These are phyloP conservation scores for Arctium lappa DNA, from an alignment of 129 eudicot genomes.

Conservation along the genomic window DNA sequence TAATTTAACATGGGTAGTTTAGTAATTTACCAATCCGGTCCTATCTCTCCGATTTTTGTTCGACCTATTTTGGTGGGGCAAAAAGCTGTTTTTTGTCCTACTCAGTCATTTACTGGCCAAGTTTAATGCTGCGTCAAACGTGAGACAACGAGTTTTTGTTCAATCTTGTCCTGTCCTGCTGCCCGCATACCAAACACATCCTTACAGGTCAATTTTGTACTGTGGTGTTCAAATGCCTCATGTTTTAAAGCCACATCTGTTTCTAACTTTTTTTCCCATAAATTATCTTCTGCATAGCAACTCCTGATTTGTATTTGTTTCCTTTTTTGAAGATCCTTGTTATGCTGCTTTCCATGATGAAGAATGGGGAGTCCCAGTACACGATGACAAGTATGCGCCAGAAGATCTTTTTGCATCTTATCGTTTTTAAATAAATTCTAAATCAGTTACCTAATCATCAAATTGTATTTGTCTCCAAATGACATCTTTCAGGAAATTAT, in stretches of 20 bases:
- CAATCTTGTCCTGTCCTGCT: too few species aligned
- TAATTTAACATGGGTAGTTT: too few species aligned
- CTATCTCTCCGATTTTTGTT: too few species aligned
- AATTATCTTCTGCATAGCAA: background rate
- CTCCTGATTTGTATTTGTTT: constrained; percentile 28
- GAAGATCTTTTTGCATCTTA: background rate
- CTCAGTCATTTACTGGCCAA: too few species aligned
- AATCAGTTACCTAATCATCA: background rate
- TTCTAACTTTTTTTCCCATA: background rate
- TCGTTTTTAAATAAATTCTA: background rate
- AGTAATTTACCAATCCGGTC: too few species aligned
- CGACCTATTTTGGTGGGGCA: too few species aligned
- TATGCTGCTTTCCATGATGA: constrained; percentile 68
- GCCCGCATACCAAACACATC: too few species aligned
- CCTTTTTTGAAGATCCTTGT: constrained; percentile 39
- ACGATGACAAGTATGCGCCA: constrained; percentile 61
- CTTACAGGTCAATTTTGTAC: background rate
- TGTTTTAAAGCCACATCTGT: background rate
- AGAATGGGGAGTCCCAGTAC: constrained; percentile 85
- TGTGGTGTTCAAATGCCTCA: background rate
- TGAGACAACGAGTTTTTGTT: too few species aligned
- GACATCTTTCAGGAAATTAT: constrained; percentile 62
- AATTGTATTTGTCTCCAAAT: background rate
- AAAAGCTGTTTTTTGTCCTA: too few species aligned
- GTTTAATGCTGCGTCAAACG: too few species aligned